These are phyloP conservation scores for Botrytis elliptica DNA, from an alignment of 2,329 filamentous ascomycete genomes.

Conservation along the genomic window DNA sequence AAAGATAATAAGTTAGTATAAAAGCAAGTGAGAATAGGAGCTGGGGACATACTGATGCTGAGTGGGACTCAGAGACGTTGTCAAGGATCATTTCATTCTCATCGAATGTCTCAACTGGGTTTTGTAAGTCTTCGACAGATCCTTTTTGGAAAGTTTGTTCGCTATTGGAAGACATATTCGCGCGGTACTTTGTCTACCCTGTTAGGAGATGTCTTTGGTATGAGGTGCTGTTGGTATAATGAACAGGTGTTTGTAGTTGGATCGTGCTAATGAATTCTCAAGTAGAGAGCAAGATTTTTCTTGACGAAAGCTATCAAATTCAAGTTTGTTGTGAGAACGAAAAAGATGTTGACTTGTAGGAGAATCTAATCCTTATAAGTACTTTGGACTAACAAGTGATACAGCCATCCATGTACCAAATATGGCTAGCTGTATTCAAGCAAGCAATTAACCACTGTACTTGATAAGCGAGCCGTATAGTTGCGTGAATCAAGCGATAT, in stretches of 20 bases:
- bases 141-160: background rate
- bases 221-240: background rate
- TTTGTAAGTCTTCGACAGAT: background rate
- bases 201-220: accelerated
- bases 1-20: background rate
- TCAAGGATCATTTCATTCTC: background rate
- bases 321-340: background rate
- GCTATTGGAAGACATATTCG: background rate
- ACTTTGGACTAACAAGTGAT: background rate
- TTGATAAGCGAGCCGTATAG: background rate
- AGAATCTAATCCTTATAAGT: background rate
- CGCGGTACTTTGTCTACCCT: background rate
- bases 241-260: background rate
- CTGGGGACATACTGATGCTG: background rate
- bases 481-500: background rate
- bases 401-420: background rate
- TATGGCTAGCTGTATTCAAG: background rate
- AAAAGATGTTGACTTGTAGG: background rate
- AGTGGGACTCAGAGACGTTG: background rate
- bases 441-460: background rate
- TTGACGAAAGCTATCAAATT: background rate
- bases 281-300: background rate
- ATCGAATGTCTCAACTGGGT: background rate
- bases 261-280: too few relatives aligned
- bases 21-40: background rate